phyloP scores from a whole-genome alignment of 177 flowering plant genomes.

The Vitis hybrid region DNA sequence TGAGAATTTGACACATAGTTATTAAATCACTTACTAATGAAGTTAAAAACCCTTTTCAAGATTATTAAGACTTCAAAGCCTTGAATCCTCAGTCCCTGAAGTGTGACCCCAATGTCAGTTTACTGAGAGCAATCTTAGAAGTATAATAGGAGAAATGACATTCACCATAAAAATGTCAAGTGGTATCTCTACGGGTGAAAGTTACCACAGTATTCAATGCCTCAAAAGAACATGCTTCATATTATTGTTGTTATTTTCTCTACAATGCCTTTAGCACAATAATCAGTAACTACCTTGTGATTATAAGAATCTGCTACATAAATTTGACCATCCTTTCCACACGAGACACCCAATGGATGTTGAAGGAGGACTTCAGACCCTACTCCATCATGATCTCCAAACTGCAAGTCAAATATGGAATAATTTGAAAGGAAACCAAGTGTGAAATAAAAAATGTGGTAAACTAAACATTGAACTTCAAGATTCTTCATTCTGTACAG shows the following conservation, averaged over 20 bases:
- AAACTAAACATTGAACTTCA: neutral
- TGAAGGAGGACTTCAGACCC: constrained; percentile 94
- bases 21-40: too few relatives aligned
- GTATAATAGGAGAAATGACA: neutral
- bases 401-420: constrained; percentile 41
- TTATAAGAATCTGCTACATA: constrained; percentile 90
- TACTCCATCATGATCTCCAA: constrained; percentile 91
- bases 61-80: too few relatives aligned
- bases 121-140: neutral
- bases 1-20: too few relatives aligned
- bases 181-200: neutral
- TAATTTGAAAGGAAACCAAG: neutral
- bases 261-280: neutral
- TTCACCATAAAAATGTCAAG: constrained; percentile 1
- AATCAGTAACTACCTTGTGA: constrained; percentile 63
- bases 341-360: constrained; percentile 87
- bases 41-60: too few relatives aligned
- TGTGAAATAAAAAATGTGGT: constrained; percentile 1
- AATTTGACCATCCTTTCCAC: constrained; percentile 68
- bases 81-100: neutral
- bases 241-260: neutral
- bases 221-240: neutral
- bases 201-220: neutral
- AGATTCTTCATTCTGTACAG: neutral
- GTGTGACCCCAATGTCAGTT: neutral